Evolutionary conservation across 805 yeast genomes (phyloP), one percentile per base, ranked within the genome.

Genomic region (Schwanniomyces sp.): DNA sequence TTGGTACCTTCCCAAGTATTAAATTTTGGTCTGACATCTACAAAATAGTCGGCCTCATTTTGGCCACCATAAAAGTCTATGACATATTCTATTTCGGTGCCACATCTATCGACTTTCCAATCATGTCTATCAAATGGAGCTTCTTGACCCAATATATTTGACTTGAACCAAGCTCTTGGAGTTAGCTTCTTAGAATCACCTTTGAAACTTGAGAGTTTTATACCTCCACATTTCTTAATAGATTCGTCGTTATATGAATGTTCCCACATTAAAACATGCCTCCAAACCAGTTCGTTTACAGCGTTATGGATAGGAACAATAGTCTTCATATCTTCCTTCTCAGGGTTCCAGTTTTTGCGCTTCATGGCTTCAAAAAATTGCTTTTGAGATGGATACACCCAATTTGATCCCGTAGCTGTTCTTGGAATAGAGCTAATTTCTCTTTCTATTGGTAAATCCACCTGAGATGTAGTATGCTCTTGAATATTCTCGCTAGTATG

Each of bases 71-170:
- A 92, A 63, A 91, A 92, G 65, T 92, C 99, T 59, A 92, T 92
- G 39, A 92, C 97, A 58, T 92, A 92, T 42, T 90, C 97, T 17
- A 92, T 78, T 43, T 79, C 77, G 18, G 71, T 78, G 3, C 98
- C 98, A 65, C 97, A 89, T 45, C 97, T 73, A 57, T 87, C 84
- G 9, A 92, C 78, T 6, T 79, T 74, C 99, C 99, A 92, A 67
- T 92, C 99, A 63, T 92, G 99, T 58, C 99, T 79, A 67, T 92
- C 99, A 69, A 92, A 92, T 0, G 99, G 99, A 51, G 79, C 79
- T 43, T 82, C 83, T 48, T 80, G 75, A 0, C 96, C 96, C 44
- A 88, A 58, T 44, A 80, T 66, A 49, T 84, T 80, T 50, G 86
- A 72, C 51, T 88, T 77, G 49, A 73, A 56, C 77, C 77, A 73